These are phyloP conservation scores for Melanopsichium pennsylvanicum DNA, from an alignment of 1,284 basidiomycete genomes.

Conservation along the genomic window DNA sequence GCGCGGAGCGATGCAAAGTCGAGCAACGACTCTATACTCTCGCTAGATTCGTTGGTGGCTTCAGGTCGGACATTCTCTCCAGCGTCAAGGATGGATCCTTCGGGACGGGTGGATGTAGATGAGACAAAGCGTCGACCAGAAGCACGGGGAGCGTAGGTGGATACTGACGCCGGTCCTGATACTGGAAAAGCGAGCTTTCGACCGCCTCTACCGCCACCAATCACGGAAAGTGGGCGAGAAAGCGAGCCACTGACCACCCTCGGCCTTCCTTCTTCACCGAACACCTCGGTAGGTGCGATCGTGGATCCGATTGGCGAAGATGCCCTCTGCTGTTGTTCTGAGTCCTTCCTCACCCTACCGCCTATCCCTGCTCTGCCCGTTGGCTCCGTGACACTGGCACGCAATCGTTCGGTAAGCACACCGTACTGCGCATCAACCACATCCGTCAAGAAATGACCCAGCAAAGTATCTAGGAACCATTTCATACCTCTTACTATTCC, in stretches of 20 bases:
- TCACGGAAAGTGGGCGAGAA: conserved; percentile 16
- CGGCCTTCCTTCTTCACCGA: conserved; percentile 15
- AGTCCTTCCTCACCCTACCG: conserved; percentile 19
- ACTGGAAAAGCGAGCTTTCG: conserved; percentile 36
- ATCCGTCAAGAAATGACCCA: conserved; percentile 78
- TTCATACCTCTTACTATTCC: conserved; percentile 83
- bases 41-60: conserved; percentile 31
- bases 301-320: conserved; percentile 16
- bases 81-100: conserved; percentile 28
- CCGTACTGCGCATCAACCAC: conserved; percentile 85
- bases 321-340: conserved; percentile 7
- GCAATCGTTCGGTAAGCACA: conserved; percentile 73
- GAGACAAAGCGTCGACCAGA: conserved; percentile 31
- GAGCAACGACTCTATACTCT: conserved; percentile 24
- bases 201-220: conserved; percentile 7
- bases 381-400: conserved; percentile 4
- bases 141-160: conserved; percentile 4
- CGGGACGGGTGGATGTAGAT: conserved; percentile 27
- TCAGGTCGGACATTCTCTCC: conserved; percentile 21
- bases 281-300: conserved; percentile 22
- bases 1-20: conserved; percentile 84
- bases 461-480: conserved; percentile 82
- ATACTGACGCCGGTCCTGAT: conserved; percentile 33
- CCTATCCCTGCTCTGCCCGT: background rate
- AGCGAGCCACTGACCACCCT: conserved; percentile 19